phyloP scores from a whole-genome alignment of 1,284 basidiomycete species.

The Papiliotrema laurentii region DNA sequence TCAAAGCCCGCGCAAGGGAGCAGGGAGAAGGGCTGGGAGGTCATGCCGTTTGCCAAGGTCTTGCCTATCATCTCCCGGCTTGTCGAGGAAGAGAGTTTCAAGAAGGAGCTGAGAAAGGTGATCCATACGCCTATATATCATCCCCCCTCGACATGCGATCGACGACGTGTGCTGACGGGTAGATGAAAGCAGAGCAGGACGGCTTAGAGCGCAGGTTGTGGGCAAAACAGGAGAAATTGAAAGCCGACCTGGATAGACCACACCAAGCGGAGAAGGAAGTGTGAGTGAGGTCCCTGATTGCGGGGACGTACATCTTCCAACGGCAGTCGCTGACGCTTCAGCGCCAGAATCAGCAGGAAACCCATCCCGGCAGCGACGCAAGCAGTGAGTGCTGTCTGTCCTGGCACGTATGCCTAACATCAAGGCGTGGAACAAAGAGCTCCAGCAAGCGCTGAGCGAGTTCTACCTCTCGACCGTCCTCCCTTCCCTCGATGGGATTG shows the following conservation, averaged over 20 bases:
- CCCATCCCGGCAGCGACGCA: conserved; percentile 28
- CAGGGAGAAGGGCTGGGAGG: conserved; percentile 14
- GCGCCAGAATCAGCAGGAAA: conserved; percentile 31
- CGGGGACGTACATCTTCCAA: background rate
- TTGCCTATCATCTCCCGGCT: conserved; percentile 33
- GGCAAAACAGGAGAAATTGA: conserved; percentile 41
- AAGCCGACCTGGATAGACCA: conserved; percentile 31
- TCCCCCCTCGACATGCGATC: background rate
- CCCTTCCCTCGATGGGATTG: conserved; percentile 31
- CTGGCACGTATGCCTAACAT: background rate
- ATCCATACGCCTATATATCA: background rate
- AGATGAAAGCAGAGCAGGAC: conserved; percentile 46
- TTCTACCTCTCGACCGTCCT: conserved; percentile 30
- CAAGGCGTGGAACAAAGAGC: conserved; percentile 26
- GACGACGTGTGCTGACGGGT: background rate
- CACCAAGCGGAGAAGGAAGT: conserved; percentile 33
- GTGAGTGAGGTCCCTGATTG: conserved; percentile 12
- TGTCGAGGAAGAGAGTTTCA: conserved; percentile 33
- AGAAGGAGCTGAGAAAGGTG: conserved; percentile 36
- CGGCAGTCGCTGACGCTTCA: conserved; percentile 4
- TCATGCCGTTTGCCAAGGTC: conserved; percentile 28
- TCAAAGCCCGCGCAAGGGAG: conserved; percentile 2
- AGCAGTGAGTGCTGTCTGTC: conserved; percentile 16
- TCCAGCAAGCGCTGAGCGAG: conserved; percentile 13
- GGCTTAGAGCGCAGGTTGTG: conserved; percentile 36